These are phyloP conservation scores for Septoria petroselini DNA, from an alignment of 2,329 filamentous ascomycete species.

Conservation along the genomic window DNA sequence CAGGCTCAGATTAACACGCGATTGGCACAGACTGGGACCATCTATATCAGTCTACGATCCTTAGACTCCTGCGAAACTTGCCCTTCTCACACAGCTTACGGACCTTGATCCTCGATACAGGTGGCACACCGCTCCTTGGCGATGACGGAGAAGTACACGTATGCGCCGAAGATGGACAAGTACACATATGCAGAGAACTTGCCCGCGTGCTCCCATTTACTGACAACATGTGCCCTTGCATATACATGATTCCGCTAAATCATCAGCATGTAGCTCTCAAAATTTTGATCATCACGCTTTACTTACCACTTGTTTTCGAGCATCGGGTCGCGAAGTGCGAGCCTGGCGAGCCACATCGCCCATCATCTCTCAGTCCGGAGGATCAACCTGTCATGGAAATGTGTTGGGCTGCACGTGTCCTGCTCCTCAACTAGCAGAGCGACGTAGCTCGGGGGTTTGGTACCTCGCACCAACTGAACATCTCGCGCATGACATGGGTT, in stretches of 20 bases:
- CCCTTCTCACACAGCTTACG: conserved; percentile 14
- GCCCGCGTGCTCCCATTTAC: conserved; percentile 15
- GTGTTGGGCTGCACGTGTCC: not conserved
- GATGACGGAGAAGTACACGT: conserved; percentile 4
- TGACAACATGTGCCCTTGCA: conserved; percentile 14
- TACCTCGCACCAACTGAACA: not conserved
- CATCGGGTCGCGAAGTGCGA: conserved; percentile 4
- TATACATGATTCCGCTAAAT: conserved; percentile 5
- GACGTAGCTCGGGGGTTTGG: too few species aligned
- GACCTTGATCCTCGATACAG: conserved; percentile 14
- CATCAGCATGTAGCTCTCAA: conserved; percentile 8
- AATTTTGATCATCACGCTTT: conserved; percentile 17
- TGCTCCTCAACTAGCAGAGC: not conserved
- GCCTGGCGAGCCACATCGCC: conserved; percentile 8
- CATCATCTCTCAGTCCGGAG: not conserved
- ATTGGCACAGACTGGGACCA: conserved; percentile 15
- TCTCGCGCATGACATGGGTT: not conserved
- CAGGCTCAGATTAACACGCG: conserved; percentile 10
- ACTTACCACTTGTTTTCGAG: conserved; percentile 8
- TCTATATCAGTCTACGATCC: conserved; percentile 8
- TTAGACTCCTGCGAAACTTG: conserved; percentile 10
- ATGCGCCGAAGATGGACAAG: conserved; percentile 7
- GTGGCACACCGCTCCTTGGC: conserved; percentile 4
- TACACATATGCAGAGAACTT: conserved; percentile 17
- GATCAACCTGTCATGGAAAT: not conserved